These are phyloP conservation scores for Paecilomyces sp. DNA, from an alignment of 2,329 filamentous ascomycete species.

Conservation along the genomic window DNA sequence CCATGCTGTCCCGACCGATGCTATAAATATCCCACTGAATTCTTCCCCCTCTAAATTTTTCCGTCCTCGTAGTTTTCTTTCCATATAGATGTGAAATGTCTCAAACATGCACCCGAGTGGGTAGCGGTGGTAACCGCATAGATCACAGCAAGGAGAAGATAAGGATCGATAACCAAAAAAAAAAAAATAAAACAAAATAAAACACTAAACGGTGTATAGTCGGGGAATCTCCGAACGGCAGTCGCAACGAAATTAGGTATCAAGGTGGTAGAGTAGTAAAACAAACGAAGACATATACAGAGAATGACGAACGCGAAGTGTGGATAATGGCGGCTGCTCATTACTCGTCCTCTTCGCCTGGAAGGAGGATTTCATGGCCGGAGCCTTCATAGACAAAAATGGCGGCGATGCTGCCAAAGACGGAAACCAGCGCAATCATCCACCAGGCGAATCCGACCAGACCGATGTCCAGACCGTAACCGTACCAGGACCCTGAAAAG, in stretches of 20 bases:
- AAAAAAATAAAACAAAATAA: background rate
- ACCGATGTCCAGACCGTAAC: conserved; percentile 46
- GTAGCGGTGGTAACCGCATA: background rate
- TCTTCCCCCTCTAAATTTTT: background rate
- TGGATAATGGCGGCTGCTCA: background rate
- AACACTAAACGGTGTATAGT: background rate
- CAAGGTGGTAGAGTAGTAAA: background rate
- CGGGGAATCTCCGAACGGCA: background rate
- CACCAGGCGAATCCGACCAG: conserved; percentile 54
- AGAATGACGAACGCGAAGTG: background rate
- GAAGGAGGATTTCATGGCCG: conserved; percentile 50
- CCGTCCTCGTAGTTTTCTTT: too few relatives aligned
- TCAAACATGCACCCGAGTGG: background rate
- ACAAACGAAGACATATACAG: background rate
- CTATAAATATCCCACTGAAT: background rate
- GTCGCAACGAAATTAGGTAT: background rate
- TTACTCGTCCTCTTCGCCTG: conserved; percentile 28
- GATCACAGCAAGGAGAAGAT: background rate
- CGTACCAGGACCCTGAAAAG: conserved; percentile 49
- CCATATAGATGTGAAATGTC: background rate
- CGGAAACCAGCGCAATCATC: conserved; percentile 47
- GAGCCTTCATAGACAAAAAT: conserved; percentile 58
- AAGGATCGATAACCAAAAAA: background rate
- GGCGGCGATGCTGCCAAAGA: conserved; percentile 52
- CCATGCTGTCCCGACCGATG: background rate